A percentile compares a stretch with the other conserved stretches of the same genome.
Evolutionary conservation across 768 basidiomycete genomes (phyloP).

Genomic region (Russula olivacea): DNA sequence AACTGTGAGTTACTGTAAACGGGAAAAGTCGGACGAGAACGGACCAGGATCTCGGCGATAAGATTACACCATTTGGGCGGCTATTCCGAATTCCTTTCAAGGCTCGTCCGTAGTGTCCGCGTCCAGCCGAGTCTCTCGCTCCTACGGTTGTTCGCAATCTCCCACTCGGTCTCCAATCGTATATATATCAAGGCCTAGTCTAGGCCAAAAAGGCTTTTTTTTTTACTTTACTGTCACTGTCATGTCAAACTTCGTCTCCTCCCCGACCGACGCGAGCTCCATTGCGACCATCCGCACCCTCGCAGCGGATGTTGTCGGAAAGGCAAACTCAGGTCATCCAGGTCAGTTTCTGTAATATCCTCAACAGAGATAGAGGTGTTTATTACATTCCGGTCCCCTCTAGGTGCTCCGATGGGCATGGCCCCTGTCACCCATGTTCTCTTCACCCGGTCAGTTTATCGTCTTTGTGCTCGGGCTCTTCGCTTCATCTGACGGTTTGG

Average conservation of each 20-base stretch:
- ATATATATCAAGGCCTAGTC: not conserved
- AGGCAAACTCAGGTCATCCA: conserved; percentile 93
- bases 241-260: conserved; percentile 39
- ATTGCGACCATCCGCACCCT: conserved; percentile 72
- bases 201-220: not conserved
- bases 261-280: conserved; percentile 47
- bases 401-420: conserved; percentile 93
- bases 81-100: not conserved
- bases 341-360: conserved; percentile 39
- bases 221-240: not conserved
- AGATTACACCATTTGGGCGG: not conserved
- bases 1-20: not conserved
- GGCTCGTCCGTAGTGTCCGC: not conserved
- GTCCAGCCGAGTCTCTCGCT: not conserved
- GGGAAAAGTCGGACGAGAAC: not conserved
- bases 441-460: conserved; percentile 63
- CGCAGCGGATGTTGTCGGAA: conserved; percentile 69
- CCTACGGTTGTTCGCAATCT: not conserved
- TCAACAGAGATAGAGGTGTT: not conserved
- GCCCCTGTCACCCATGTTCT: conserved; percentile 78
- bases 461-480: not conserved
- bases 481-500: conserved; percentile 3
- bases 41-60: not conserved
- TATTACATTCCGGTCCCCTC: not conserved
- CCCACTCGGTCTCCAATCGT: not conserved